A percentile compares a stretch with the other conserved stretches of the same genome.
phyloP scores from a whole-genome alignment of 148 eudicot species.

The Rhododendron griersonianum region DNA sequence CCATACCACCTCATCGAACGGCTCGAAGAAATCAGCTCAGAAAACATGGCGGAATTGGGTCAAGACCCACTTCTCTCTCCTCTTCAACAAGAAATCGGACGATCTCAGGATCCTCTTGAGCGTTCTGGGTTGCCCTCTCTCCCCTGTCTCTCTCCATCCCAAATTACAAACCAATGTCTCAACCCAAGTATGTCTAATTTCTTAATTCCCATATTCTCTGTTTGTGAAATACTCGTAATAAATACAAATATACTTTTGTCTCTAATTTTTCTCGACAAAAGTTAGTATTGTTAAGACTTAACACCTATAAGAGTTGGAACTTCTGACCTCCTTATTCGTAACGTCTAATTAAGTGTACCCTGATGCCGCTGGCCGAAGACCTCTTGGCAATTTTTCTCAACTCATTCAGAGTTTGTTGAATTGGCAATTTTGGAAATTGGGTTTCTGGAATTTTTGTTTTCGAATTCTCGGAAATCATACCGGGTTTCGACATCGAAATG shows the following conservation, averaged over 20 bases:
- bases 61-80: conserved; percentile 42
- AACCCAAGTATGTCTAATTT: conserved; percentile 32
- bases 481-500: background rate
- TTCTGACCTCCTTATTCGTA: too few species aligned
- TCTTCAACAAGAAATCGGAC: conserved; percentile 67
- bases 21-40: conserved; percentile 36
- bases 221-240: background rate
- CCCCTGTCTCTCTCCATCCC: conserved; percentile 51
- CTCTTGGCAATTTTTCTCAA: too few species aligned
- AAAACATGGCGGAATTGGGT: conserved; percentile 65
- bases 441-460: background rate
- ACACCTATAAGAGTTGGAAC: too few species aligned
- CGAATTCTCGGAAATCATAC: background rate
- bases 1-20: conserved; percentile 1
- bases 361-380: too few species aligned
- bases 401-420: background rate
- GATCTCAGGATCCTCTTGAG: conserved; percentile 75
- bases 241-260: background rate
- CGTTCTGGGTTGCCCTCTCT: conserved; percentile 94
- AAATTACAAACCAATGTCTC: conserved; percentile 12
- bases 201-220: background rate
- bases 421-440: background rate
- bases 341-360: too few species aligned
- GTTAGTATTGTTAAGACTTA: too few species aligned
- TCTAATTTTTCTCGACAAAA: background rate